phyloP scores from a whole-genome alignment of 768 basidiomycete species.

The Cystobasidium ongulense region DNA sequence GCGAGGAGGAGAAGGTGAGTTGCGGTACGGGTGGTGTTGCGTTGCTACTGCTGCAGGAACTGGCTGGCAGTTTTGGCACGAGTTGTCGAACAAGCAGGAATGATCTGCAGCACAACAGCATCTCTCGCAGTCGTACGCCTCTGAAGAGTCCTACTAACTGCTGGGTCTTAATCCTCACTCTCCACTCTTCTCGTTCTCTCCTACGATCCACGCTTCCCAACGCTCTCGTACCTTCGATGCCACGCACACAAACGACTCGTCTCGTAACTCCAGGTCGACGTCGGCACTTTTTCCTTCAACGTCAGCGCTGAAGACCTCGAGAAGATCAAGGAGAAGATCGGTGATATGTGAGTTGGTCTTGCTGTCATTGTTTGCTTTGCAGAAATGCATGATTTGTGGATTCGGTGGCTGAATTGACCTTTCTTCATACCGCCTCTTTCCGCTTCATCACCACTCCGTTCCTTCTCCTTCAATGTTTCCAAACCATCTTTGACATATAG shows the following conservation, averaged over 20 bases:
- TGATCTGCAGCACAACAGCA: no score
- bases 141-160: no score
- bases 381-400: background rate
- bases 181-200: no score
- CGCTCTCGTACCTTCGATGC: background rate
- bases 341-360: slow-evolving; percentile 9
- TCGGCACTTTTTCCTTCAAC: slow-evolving; percentile 19
- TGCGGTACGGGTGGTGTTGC: no score
- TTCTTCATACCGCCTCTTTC: background rate
- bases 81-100: no score
- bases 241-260: background rate
- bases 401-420: background rate
- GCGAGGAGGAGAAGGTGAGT: background rate
- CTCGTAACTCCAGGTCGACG: background rate
- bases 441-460: background rate
- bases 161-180: no score
- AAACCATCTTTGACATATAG: slow-evolving; percentile 46
- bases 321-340: slow-evolving; percentile 22
- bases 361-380: background rate
- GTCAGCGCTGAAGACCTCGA: background rate
- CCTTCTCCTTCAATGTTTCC: background rate
- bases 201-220: background rate
- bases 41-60: no score
- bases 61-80: no score
- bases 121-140: no score